These are phyloP conservation scores for Paraconiothyrium sp. DNA, from an alignment of 2,329 filamentous ascomycete genomes.

Conservation along the genomic window DNA sequence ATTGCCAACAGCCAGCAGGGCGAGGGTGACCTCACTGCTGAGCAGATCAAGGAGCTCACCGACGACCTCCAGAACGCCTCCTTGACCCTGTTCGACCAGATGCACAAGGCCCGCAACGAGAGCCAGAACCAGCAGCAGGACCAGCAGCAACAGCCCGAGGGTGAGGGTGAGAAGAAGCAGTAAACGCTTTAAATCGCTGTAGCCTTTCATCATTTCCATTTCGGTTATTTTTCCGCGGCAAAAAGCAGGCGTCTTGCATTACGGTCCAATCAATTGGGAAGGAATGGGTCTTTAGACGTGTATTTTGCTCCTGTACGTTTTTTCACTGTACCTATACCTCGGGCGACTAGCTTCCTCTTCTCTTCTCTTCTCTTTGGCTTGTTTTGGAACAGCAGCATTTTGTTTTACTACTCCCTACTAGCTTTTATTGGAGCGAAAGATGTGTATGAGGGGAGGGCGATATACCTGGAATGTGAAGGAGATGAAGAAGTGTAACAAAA, in stretches of 20 bases:
- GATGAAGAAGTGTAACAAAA: constrained; percentile 13
- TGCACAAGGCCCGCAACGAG: constrained; percentile 93
- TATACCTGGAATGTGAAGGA: constrained; percentile 9
- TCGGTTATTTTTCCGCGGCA: constrained; percentile 31
- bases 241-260: constrained; percentile 52
- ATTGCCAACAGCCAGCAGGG: constrained; percentile 94
- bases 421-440: constrained; percentile 26
- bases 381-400: constrained; percentile 23
- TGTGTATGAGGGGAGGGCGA: constrained; percentile 17
- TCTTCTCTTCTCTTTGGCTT: constrained; percentile 40
- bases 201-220: constrained; percentile 35
- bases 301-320: constrained; percentile 36
- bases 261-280: constrained; percentile 32
- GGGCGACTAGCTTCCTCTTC: constrained; percentile 26
- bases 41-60: constrained; percentile 98
- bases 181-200: constrained; percentile 49
- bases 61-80: constrained; percentile 96
- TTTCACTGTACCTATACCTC: constrained; percentile 47
- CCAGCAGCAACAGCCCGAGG: constrained; percentile 55
- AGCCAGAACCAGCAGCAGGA: constrained; percentile 53
- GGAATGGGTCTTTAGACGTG: constrained; percentile 44
- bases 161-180: constrained; percentile 78
- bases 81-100: constrained; percentile 98
- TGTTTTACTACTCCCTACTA: constrained; percentile 43
- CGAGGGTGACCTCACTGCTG: constrained; percentile 84